phyloP scores from a whole-genome alignment of 2,329 filamentous ascomycete species.

The Beauveria sp. region DNA sequence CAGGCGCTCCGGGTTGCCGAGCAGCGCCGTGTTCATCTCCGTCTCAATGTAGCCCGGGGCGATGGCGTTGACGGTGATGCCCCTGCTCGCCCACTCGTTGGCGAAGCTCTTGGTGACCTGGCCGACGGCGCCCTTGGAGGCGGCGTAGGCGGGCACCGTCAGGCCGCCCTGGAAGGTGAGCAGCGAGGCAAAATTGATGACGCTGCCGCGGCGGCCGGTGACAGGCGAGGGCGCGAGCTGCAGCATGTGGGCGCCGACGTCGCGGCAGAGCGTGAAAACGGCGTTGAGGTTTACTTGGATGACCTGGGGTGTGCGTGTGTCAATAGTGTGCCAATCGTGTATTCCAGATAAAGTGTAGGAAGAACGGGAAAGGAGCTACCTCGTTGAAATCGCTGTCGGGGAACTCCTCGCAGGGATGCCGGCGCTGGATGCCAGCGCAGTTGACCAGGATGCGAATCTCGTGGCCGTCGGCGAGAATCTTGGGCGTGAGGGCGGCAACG shows the following conservation, averaged over 20 bases:
- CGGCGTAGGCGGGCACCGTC: conserved; percentile 81
- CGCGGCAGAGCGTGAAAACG: conserved; percentile 71
- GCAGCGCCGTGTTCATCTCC: conserved; percentile 86
- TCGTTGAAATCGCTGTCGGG: conserved; percentile 71
- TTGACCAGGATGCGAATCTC: conserved; percentile 73
- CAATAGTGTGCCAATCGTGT: not conserved
- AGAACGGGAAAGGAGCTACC: conserved; percentile 23
- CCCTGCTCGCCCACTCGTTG: conserved; percentile 78
- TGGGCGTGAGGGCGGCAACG: conserved; percentile 53
- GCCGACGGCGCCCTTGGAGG: conserved; percentile 75
- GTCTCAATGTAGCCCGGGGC: conserved; percentile 86
- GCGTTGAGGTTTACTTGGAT: conserved; percentile 80
- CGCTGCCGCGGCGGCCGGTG: conserved; percentile 54
- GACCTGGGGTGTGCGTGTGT: conserved; percentile 35
- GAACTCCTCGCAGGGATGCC: conserved; percentile 69
- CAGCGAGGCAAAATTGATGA: conserved; percentile 80
- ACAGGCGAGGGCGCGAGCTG: conserved; percentile 37
- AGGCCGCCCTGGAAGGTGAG: conserved; percentile 81
- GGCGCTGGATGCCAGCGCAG: conserved; percentile 77
- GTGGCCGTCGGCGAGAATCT: conserved; percentile 53
- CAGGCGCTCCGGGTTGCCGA: conserved; percentile 62
- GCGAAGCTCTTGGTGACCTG: conserved; percentile 79
- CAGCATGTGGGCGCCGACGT: conserved; percentile 74
- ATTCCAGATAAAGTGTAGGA: not conserved
- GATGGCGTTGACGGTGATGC: conserved; percentile 80